Conservation (phyloP, 2,329 filamentous ascomycete genomes). For the Cordyceps cateniannulata region DNA sequence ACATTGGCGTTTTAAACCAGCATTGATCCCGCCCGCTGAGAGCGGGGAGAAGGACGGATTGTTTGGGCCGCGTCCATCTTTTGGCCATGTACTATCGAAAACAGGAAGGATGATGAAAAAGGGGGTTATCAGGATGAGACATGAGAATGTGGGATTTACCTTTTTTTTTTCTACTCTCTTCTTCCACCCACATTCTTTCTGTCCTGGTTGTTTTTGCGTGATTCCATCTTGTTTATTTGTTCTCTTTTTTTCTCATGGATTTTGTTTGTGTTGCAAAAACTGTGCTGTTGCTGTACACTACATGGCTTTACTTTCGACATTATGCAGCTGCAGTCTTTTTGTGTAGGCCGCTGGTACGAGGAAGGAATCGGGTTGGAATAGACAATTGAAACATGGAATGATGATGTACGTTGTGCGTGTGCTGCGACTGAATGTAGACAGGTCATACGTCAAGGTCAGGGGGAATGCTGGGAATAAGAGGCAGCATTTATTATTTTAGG, state of each 20-base stretch:
- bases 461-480: background rate
- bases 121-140: slow-evolving; percentile 1
- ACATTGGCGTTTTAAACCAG: slow-evolving; percentile 5
- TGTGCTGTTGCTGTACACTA: background rate
- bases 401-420: background rate
- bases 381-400: background rate
- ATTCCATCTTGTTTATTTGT: background rate
- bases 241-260: background rate
- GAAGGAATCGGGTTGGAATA: slow-evolving; percentile 9
- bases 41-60: background rate
- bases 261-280: background rate
- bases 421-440: background rate
- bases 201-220: background rate
- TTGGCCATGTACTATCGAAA: background rate
- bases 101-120: background rate
- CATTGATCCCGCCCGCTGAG: background rate
- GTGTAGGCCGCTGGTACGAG: background rate
- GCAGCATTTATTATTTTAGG: too few species aligned
- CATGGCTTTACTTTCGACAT: slow-evolving; percentile 1
- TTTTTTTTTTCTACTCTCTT: background rate
- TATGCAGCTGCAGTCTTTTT: background rate
- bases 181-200: background rate
- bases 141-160: background rate
- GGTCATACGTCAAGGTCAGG: too few species aligned
- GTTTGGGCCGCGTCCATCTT: background rate